Conservation (phyloP, 441 rosid species). For the Adansonia rubrostipa region DNA sequence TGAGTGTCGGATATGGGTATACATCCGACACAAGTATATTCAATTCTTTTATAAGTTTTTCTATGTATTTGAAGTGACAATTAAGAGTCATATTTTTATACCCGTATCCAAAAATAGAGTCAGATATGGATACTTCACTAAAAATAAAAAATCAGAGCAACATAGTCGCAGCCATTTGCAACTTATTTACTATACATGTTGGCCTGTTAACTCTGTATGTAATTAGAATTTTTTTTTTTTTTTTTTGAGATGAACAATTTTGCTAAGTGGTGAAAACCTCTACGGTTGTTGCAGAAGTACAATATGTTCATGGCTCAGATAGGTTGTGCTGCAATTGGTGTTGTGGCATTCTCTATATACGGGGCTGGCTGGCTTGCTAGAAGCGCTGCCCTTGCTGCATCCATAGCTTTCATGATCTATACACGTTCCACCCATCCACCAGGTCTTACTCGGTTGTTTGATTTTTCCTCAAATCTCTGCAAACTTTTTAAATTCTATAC, state of each 20-base stretch:
- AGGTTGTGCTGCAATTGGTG: constrained; percentile 88
- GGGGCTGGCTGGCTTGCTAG: constrained; percentile 91
- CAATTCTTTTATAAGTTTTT: too few species aligned
- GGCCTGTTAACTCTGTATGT: neutral
- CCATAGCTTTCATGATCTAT: constrained; percentile 78
- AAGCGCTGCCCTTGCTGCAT: constrained; percentile 71
- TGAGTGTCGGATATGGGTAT: too few species aligned
- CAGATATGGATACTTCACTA: too few species aligned
- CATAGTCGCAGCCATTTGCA: neutral
- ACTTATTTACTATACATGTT: neutral
- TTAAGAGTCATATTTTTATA: too few species aligned
- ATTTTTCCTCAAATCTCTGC: neutral
- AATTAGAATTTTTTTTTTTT: too few species aligned
- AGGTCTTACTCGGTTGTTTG: constrained; percentile 38
- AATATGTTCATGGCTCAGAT: constrained; percentile 89
- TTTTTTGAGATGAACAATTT: neutral
- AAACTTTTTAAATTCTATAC: neutral
- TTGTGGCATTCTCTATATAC: constrained; percentile 58
- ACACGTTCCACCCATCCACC: constrained; percentile 79
- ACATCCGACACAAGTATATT: too few species aligned
- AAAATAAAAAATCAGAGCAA: too few species aligned
- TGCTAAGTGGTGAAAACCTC: neutral
- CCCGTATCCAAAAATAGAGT: too few species aligned
- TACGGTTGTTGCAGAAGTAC: constrained; percentile 71
- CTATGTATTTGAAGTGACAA: too few species aligned